These are phyloP conservation scores for Gnomoniopsis sp. DNA, from an alignment of 2,329 filamentous ascomycete genomes.

Conservation along the genomic window DNA sequence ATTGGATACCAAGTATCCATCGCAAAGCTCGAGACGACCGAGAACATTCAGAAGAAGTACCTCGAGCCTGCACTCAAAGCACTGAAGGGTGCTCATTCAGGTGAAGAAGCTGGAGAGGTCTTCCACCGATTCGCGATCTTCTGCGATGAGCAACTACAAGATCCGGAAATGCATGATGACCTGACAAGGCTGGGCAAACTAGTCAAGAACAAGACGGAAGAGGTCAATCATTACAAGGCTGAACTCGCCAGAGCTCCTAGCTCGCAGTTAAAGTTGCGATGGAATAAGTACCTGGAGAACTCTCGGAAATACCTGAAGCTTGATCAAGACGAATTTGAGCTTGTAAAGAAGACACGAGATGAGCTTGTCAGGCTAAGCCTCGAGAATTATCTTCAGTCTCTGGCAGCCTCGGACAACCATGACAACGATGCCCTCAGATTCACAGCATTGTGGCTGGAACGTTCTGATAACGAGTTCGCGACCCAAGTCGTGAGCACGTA, in stretches of 20 bases:
- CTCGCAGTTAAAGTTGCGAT: conserved; percentile 60
- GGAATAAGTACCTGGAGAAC: conserved; percentile 62
- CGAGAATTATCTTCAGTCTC: conserved; percentile 86
- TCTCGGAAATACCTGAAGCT: conserved; percentile 88
- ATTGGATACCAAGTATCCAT: conserved; percentile 86
- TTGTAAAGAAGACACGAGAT: conserved; percentile 71
- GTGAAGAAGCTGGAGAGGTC: conserved; percentile 77
- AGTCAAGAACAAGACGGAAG: conserved; percentile 74
- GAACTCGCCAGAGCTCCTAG: conserved; percentile 1
- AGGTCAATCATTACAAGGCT: conserved; percentile 49
- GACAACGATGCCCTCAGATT: conserved; percentile 90
- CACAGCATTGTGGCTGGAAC: conserved; percentile 89
- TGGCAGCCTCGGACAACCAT: conserved; percentile 81
- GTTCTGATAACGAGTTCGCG: conserved; percentile 70
- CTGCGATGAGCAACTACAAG: conserved; percentile 90
- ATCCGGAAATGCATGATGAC: conserved; percentile 80
- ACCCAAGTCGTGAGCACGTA: conserved; percentile 73
- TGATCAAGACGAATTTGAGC: conserved; percentile 80
- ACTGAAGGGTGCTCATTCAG: conserved; percentile 64
- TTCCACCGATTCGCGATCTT: conserved; percentile 95
- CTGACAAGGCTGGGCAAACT: conserved; percentile 76
- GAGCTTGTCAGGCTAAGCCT: conserved; percentile 85
- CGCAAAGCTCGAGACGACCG: conserved; percentile 85
- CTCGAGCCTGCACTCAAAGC: conserved; percentile 80
- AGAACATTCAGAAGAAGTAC: conserved; percentile 83